phyloP scores from a whole-genome alignment of 2,329 filamentous ascomycete species.

The Fusarium sp. region DNA sequence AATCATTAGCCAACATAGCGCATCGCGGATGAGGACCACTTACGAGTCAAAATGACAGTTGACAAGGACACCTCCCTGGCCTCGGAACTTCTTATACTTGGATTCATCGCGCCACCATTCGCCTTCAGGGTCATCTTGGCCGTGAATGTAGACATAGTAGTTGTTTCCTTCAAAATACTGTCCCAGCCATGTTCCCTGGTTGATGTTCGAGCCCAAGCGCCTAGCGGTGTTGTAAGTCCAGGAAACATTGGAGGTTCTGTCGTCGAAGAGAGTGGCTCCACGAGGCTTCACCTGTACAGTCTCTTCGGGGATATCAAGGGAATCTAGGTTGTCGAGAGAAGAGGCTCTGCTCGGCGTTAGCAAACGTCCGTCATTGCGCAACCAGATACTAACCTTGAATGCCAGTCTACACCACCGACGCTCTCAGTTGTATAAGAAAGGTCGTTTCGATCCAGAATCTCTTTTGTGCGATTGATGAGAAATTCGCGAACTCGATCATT shows the following conservation, averaged over 20 bases:
- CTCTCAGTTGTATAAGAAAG: slow-evolving; percentile 60
- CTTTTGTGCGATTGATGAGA: slow-evolving; percentile 76
- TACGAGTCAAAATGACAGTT: slow-evolving; percentile 92
- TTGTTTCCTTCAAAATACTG: slow-evolving; percentile 95
- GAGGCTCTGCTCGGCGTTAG: slow-evolving; percentile 24
- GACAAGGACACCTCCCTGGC: slow-evolving; percentile 83
- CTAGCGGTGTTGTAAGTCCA: slow-evolving; percentile 54
- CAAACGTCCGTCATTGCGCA: not conserved
- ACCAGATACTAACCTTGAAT: slow-evolving; percentile 38
- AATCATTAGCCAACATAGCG: slow-evolving; percentile 17
- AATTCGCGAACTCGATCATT: slow-evolving; percentile 86
- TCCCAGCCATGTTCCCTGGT: slow-evolving; percentile 52
- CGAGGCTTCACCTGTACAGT: slow-evolving; percentile 25
- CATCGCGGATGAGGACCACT: slow-evolving; percentile 38
- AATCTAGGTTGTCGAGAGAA: not conserved
- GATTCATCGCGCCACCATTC: slow-evolving; percentile 75
- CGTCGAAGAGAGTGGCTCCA: slow-evolving; percentile 78
- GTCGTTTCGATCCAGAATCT: slow-evolving; percentile 74
- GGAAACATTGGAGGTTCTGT: slow-evolving; percentile 82
- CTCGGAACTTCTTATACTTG: slow-evolving; percentile 60
- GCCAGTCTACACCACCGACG: slow-evolving; percentile 49
- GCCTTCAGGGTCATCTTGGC: slow-evolving; percentile 77
- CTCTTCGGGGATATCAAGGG: not conserved
- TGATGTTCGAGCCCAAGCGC: slow-evolving; percentile 34
- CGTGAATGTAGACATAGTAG: slow-evolving; percentile 90